A percentile compares a stretch with the other conserved stretches of the same genome.
phyloP scores from a whole-genome alignment of 352 stramenopile genomes.

The Aphanomyces astaci region DNA sequence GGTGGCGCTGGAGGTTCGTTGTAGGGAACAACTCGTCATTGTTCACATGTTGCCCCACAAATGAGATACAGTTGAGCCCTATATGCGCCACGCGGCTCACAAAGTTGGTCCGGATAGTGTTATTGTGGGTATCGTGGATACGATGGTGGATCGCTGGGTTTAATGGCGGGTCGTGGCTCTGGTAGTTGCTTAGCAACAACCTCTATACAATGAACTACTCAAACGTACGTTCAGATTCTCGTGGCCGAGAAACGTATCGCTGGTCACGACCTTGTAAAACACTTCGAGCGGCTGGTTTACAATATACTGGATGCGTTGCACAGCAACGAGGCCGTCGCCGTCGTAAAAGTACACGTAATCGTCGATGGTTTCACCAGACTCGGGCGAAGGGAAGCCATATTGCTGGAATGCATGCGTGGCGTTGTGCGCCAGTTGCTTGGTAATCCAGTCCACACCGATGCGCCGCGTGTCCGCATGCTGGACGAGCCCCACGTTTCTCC shows the following conservation, averaged over 20 bases:
- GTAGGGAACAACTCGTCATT: neutral
- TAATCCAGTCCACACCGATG: conserved; percentile 1
- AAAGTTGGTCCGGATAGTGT: neutral
- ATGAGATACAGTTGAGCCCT: neutral
- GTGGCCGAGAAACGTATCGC: neutral
- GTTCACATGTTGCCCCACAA: neutral
- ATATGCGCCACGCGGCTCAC: neutral
- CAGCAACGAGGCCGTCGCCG: neutral
- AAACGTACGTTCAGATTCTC: conserved; percentile 2
- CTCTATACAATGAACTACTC: neutral
- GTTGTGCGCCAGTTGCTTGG: neutral
- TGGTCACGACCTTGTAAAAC: neutral
- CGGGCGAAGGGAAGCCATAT: neutral
- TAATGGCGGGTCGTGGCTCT: neutral
- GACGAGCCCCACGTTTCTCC: neutral
- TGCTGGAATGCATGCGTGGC: neutral
- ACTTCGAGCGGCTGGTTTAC: neutral
- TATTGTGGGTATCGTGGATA: neutral
- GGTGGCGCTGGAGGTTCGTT: neutral
- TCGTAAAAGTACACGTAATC: conserved; percentile 3
- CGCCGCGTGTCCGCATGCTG: neutral
- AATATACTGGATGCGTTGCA: neutral
- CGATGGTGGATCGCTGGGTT: neutral
- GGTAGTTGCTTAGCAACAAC: neutral
- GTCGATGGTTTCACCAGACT: neutral